Base-by-base conservation (phyloP, 768 basidiomycete species). In the Lepiota venenata region DNA sequence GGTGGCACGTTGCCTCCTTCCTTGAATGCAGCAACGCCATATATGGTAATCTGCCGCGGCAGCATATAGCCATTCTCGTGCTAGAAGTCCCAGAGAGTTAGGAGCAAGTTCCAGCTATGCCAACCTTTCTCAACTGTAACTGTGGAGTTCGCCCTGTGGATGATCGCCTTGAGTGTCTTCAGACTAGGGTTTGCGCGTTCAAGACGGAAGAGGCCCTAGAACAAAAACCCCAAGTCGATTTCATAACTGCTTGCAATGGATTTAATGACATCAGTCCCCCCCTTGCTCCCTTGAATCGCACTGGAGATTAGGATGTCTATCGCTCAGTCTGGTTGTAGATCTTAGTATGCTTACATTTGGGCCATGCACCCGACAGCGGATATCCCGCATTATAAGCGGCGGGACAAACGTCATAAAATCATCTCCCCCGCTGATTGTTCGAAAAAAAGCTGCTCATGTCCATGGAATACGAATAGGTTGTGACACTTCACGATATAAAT, bases 401-500 rank as follows among this genome's bases (percentile, higher is more conserved):
- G 29, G 32, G 6, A 32, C 21, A 42, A 35, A 50, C 49, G 49
- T 50, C 49, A 50, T 50, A 41, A 27, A n/a, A 4, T 25, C 25
- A 32, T 11, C 10, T 11, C 10, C 32, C 32, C 10, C 32, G 32
- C 32, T 32, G 32, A 9, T 32, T 9, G n/a, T 29, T 35, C 46
- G 36, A 20, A 14, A 12, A n/a, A 18, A 20, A 48, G 25, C 15
- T 5, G 39, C 38, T 37, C 42, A 45, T 44, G 35, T 52, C 51
- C 51, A 52, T 52, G 51, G 51, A 52, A 52, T 42, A 21, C 50
- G 15, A 51, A 42, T 25, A 41, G n/a, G 32, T 41, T 11, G 44
- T 20, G 35, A 42, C 51, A 38, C 22, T 36, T 32, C 9, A 21
- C 3, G 36, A 45, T 44, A 45, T 52, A 37, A 22, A 38, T 36